These are phyloP conservation scores for Colletotrichum lini DNA, from an alignment of 2,329 filamentous ascomycete genomes.

Conservation along the genomic window DNA sequence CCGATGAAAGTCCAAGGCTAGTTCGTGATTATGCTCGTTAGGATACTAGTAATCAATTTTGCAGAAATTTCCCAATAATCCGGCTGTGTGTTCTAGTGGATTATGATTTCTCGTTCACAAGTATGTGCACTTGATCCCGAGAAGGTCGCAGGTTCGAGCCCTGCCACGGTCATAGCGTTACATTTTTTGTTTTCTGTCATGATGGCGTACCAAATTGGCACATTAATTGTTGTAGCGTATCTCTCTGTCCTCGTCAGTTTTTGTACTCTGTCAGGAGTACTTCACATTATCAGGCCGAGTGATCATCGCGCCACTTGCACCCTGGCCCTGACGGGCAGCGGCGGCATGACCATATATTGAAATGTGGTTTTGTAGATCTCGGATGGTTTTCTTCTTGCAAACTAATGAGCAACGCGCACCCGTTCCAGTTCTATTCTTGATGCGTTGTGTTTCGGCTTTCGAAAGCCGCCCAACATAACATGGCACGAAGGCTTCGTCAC, in stretches of 20 bases:
- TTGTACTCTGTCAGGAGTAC: too few species aligned
- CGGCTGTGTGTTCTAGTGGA: slow-evolving; percentile 42
- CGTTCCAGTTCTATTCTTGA: not conserved
- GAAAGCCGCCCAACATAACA: not conserved
- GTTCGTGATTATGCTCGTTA: too few species aligned
- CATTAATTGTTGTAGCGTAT: too few species aligned
- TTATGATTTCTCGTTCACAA: slow-evolving; percentile 42
- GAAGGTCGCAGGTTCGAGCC: slow-evolving; percentile 44
- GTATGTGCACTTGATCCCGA: slow-evolving; percentile 17
- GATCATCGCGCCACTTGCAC: too few species aligned
- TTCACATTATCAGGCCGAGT: too few species aligned
- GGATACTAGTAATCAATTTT: fast-evolving
- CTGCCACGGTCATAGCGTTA: slow-evolving; percentile 34
- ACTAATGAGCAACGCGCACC: not conserved
- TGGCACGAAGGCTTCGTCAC: not conserved
- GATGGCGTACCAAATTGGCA: too few species aligned
- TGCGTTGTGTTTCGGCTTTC: not conserved
- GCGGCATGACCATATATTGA: too few species aligned
- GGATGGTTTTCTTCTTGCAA: too few species aligned
- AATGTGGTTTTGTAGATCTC: too few species aligned
- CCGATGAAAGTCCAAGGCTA: too few species aligned
- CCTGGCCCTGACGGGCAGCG: too few species aligned
- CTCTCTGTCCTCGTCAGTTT: too few species aligned
- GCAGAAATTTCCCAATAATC: fast-evolving
- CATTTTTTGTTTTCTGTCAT: not conserved